Conservation (phyloP, 805 yeast genomes). For the Barnettozyma botsteinii region DNA sequence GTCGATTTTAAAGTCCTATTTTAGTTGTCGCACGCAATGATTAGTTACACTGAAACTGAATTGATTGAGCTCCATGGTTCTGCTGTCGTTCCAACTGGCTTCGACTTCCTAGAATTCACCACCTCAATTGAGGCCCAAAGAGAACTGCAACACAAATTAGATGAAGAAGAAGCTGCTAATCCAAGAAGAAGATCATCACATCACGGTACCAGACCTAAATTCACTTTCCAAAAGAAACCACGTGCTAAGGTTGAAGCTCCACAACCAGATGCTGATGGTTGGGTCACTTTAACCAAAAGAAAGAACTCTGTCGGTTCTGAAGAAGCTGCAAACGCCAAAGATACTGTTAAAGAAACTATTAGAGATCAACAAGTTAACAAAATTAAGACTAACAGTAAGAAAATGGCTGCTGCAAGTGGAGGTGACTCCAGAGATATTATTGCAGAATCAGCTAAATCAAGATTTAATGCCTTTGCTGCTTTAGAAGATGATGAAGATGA, state of each 20-base stretch:
- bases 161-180: constrained; percentile 12
- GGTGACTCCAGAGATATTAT: constrained; percentile 67
- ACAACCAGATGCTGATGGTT: constrained; percentile 72
- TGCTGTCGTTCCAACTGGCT: constrained; percentile 56
- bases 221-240: constrained; percentile 45
- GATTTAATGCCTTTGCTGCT: constrained; percentile 80
- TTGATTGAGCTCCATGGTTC: constrained; percentile 50
- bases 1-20: background rate
- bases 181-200: constrained; percentile 53
- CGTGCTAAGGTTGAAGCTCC: constrained; percentile 28
- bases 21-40: constrained; percentile 29
- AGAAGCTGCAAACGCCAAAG: constrained; percentile 42
- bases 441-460: constrained; percentile 58
- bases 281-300: constrained; percentile 58
- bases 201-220: constrained; percentile 41
- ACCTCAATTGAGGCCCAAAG: constrained; percentile 62
- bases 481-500: constrained; percentile 33
- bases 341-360: constrained; percentile 41
- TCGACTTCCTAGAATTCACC: constrained; percentile 59
- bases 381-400: constrained; percentile 67
- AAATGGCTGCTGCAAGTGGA: constrained; percentile 68
- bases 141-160: constrained; percentile 33
- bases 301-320: constrained; percentile 42
- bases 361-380: constrained; percentile 35
- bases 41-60: constrained; percentile 67